Percentiles rank a stretch among this genome's conserved stretches.
These are phyloP conservation scores for Larix kaempferi DNA, from an alignment of 75 land plant species.

Conservation along the genomic window DNA sequence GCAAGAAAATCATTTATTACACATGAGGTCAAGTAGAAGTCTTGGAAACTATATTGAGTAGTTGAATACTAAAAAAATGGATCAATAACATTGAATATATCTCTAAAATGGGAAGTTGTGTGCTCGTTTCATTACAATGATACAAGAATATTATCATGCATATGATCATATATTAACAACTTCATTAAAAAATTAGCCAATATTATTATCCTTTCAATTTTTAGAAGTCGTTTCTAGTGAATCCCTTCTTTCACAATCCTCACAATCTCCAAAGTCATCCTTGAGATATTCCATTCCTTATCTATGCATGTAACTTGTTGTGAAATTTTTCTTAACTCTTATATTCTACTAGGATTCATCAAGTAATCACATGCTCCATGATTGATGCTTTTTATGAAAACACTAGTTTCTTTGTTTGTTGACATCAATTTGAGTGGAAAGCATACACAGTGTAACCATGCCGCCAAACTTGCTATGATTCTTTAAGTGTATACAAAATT, in stretches of 20 bases:
- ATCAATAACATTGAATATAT: too few relatives aligned
- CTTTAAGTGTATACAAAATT: neutral
- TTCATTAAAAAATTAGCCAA: constrained; percentile 12
- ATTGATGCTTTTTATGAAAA: constrained; percentile 94
- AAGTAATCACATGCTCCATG: constrained; percentile 98
- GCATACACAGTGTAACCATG: neutral
- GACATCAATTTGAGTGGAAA: too few relatives aligned
- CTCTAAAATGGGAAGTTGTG: too few relatives aligned
- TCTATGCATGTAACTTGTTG: constrained; percentile 91
- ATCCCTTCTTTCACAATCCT: constrained; percentile 15
- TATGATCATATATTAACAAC: neutral
- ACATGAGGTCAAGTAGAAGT: too few relatives aligned
- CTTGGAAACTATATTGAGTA: too few relatives aligned
- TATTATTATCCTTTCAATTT: constrained; percentile 29
- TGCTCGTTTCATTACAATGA: too few relatives aligned
- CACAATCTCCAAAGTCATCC: constrained; percentile 22
- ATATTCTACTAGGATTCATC: constrained; percentile 89
- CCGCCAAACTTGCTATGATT: too few relatives aligned
- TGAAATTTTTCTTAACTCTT: constrained; percentile 95
- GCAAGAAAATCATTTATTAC: too few relatives aligned
- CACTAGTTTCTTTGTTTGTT: constrained; percentile 87
- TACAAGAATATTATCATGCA: too few relatives aligned
- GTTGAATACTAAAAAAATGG: too few relatives aligned
- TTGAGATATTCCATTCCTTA: constrained; percentile 5
- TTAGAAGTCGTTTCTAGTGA: constrained; percentile 13